Conservation (phyloP, 176 grass and related monocot species). For the Avena eriantha region DNA sequence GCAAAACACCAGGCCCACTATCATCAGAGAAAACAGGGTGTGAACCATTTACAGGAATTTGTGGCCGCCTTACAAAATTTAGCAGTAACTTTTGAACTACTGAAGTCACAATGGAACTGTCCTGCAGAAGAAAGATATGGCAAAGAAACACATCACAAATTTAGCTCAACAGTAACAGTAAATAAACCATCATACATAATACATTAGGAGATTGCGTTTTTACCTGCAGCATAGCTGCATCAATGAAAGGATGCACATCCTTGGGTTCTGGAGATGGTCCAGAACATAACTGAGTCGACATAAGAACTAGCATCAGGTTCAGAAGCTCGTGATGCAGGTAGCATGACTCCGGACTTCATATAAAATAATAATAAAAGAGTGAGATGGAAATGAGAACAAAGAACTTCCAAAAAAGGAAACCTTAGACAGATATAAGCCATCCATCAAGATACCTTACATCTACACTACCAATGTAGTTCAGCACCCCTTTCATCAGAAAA, state of each 20-base stretch:
- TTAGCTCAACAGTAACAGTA: constrained; percentile 27
- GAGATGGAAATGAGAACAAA: constrained; percentile 39
- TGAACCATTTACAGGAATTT: constrained; percentile 64
- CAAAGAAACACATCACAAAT: constrained; percentile 47
- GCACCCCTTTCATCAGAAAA: constrained; percentile 83
- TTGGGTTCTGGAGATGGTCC: constrained; percentile 93
- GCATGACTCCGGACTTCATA: constrained; percentile 78
- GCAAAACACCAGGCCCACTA: constrained; percentile 78
- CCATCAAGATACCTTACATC: constrained; percentile 89
- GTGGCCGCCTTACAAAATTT: constrained; percentile 84
- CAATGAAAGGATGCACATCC: constrained; percentile 96
- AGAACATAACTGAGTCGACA: constrained; percentile 98
- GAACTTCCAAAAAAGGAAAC: background rate
- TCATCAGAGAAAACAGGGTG: constrained; percentile 79
- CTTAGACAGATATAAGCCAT: constrained; percentile 19
- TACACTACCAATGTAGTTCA: constrained; percentile 75
- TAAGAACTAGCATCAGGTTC: constrained; percentile 94
- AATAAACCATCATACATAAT: constrained; percentile 32
- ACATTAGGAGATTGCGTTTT: constrained; percentile 35
- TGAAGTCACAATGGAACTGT: constrained; percentile 63
- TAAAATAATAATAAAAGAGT: constrained; percentile 42
- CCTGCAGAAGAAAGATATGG: constrained; percentile 62
- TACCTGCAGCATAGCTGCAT: constrained; percentile 97
- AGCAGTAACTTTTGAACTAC: constrained; percentile 76
- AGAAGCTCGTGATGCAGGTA: constrained; percentile 95